These are phyloP conservation scores for Choiromyces venosus DNA, from an alignment of 495 filamentous ascomycete species.

Conservation along the genomic window DNA sequence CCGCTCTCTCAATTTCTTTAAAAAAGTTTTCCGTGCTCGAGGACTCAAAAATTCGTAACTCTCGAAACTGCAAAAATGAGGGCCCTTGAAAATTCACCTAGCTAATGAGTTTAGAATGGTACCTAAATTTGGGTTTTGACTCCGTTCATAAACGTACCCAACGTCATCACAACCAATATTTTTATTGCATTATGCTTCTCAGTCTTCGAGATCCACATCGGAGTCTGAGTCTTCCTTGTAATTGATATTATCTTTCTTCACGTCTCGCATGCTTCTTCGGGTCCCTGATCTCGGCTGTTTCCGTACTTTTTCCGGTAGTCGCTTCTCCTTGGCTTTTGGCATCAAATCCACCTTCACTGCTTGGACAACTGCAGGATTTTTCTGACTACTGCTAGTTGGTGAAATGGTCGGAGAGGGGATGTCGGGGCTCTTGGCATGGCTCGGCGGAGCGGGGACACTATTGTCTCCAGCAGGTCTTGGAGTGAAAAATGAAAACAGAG, in stretches of 20 bases:
- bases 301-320: slow-evolving; percentile 20
- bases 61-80: neutral
- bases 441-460: neutral
- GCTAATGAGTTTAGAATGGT: neutral
- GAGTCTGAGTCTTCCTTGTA: slow-evolving; percentile 36
- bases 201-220: slow-evolving; percentile 34
- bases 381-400: neutral
- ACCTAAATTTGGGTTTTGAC: neutral
- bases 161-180: neutral
- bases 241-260: slow-evolving; percentile 32
- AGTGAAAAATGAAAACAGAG: slow-evolving; percentile 30
- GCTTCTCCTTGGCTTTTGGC: slow-evolving; percentile 26
- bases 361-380: neutral
- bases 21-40: neutral
- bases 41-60: neutral
- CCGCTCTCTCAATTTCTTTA: neutral
- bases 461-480: neutral
- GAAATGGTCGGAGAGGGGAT: neutral
- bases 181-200: neutral
- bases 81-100: neutral
- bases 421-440: neutral
- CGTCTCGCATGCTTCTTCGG: slow-evolving; percentile 27
- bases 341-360: slow-evolving; percentile 20
- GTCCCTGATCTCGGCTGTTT: slow-evolving; percentile 25
- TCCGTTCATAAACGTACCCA: neutral